Base-by-base conservation (phyloP, 192 early-diverging fungal species). In the Lobulomyces angularis region DNA sequence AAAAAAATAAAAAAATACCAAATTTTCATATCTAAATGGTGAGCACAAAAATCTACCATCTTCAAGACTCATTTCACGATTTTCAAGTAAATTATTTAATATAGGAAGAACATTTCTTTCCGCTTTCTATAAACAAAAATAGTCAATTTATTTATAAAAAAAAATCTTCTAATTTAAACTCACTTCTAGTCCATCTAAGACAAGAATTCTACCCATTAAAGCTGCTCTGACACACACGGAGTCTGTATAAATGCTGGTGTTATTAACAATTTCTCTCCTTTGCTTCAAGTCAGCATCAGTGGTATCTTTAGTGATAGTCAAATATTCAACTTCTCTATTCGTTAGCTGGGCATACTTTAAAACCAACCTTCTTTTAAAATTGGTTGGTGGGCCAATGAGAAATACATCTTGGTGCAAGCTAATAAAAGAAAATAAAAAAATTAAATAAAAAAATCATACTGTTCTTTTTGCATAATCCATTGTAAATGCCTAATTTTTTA, bases 381-480 rank as follows among this genome's bases (percentile, higher is more conserved):
- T 60, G 14, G 81, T 83, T 8, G 82, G 80, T 19, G 79, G 81
- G 8, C 73, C 56, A 38, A 32, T 2, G 8, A 1, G 26, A 48
- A n/a, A 41, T 18, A 31, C 8, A 26, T 7, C 16, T 21, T 30
- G n/a, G 22, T 8, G 27, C 8, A 9, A 3, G 22, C 16, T 30
- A 26, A 16, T 35, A 21, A n/a, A 20, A 41, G n/a, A 20, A 23
- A 19, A 22, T 28, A 20, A 11, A 30, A 25, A 8, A 56, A 65
- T 62, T 81, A 82, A 26, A 83, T 67, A 40, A 88, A 61, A 51
- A 88, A 88, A 55, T 84, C 79, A 51, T 88, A 83, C 64, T 88
- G 85, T 3, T 83, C 83, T 48, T 88, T 88, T 56, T 84, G 79
- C 70, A 86, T 82, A 62, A 88, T 84, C 85, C 85, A 74, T 8